These are phyloP conservation scores for Leccinum fuscescens DNA, from an alignment of 1,284 basidiomycete genomes.

Conservation along the genomic window DNA sequence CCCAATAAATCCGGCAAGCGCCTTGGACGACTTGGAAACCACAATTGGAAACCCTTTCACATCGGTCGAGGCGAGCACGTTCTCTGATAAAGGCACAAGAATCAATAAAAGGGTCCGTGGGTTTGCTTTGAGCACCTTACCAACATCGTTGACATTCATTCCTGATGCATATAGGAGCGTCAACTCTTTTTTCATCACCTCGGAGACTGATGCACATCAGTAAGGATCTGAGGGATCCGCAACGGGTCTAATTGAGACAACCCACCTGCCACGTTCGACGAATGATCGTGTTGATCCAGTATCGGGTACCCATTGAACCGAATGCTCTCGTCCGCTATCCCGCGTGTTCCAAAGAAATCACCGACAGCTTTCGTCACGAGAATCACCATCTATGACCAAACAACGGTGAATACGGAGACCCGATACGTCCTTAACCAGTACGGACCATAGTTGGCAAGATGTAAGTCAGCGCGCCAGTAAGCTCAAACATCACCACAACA, in stretches of 20 bases:
- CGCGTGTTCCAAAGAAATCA: slow-evolving; percentile 90
- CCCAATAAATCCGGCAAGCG: slow-evolving; percentile 86
- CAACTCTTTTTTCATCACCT: slow-evolving; percentile 85
- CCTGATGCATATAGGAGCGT: slow-evolving; percentile 74
- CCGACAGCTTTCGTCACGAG: slow-evolving; percentile 96
- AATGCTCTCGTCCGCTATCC: slow-evolving; percentile 97
- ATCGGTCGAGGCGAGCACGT: slow-evolving; percentile 62
- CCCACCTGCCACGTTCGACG: slow-evolving; percentile 83
- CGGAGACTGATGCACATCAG: slow-evolving; percentile 58
- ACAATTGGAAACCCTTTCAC: slow-evolving; percentile 95
- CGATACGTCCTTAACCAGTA: slow-evolving; percentile 3
- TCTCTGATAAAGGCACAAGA: slow-evolving; percentile 46
- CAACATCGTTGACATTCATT: slow-evolving; percentile 74
- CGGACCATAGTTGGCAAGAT: slow-evolving; percentile 96
- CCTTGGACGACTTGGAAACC: slow-evolving; percentile 47
- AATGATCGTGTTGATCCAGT: slow-evolving; percentile 90
- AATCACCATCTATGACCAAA: slow-evolving; percentile 75
- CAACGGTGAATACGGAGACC: not conserved
- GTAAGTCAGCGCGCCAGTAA: slow-evolving; percentile 98
- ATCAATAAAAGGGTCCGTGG: not conserved
- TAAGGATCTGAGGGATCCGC: slow-evolving; percentile 3
- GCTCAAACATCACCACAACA: slow-evolving; percentile 96
- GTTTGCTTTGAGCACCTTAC: slow-evolving; percentile 43
- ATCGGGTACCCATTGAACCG: slow-evolving; percentile 97
- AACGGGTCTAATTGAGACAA: slow-evolving; percentile 6